Conservation (phyloP, 306 rosid species). For the Betula pendula region DNA sequence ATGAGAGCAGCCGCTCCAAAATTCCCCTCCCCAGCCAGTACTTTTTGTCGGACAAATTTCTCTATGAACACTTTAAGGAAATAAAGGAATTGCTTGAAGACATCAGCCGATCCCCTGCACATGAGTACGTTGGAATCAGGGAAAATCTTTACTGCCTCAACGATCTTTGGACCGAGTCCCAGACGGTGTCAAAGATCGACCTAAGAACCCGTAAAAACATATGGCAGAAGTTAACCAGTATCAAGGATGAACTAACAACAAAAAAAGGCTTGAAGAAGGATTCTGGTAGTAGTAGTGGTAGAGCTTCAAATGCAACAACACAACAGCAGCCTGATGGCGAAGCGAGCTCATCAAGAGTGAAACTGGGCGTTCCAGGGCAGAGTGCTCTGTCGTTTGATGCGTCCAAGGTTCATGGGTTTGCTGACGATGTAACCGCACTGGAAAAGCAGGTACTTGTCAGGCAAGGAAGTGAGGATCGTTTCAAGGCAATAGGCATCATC, state of each 20-base stretch:
- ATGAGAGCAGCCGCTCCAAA: too few relatives aligned
- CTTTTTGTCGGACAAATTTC: too few relatives aligned
- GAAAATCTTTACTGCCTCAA: conserved; percentile 11
- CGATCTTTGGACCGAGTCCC: conserved; percentile 14
- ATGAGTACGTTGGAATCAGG: background rate
- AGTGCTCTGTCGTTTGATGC: background rate
- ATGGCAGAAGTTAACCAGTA: background rate
- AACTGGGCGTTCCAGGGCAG: background rate
- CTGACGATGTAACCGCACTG: conserved; percentile 9
- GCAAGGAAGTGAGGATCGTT: background rate
- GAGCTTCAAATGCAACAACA: too few relatives aligned
- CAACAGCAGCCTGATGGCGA: too few relatives aligned
- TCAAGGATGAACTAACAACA: background rate
- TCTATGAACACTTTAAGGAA: too few relatives aligned
- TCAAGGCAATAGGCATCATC: conserved; percentile 21
- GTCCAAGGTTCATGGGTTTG: conserved; percentile 22
- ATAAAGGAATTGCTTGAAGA: too few relatives aligned
- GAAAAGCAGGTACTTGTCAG: conserved; percentile 13
- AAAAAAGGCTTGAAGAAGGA: too few relatives aligned
- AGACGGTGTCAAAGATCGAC: conserved; percentile 2
- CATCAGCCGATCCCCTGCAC: too few relatives aligned
- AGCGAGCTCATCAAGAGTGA: background rate
- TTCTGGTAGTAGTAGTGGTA: too few relatives aligned
- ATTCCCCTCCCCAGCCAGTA: too few relatives aligned
- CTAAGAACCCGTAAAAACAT: background rate